phyloP scores from a whole-genome alignment of 2,329 filamentous ascomycete genomes.

The Fonsecaea erecta region DNA sequence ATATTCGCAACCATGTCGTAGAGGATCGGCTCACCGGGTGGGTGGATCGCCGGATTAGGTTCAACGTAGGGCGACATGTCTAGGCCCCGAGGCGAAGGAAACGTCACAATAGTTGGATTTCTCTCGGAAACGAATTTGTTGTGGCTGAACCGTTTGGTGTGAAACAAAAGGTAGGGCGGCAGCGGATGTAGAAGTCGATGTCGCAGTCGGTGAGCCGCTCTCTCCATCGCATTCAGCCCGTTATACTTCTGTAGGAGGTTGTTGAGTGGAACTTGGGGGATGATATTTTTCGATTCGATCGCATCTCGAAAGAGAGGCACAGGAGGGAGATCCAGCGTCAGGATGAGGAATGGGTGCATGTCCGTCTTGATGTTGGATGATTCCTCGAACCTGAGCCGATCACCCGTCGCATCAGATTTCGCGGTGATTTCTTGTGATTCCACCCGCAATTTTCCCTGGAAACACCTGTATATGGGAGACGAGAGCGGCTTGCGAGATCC shows the following conservation, averaged over 20 bases:
- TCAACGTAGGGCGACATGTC: constrained; percentile 92
- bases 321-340: constrained; percentile 89
- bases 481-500: constrained; percentile 85
- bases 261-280: constrained; percentile 75
- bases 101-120: constrained; percentile 97
- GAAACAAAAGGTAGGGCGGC: constrained; percentile 87
- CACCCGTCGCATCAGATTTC: constrained; percentile 77
- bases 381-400: constrained; percentile 91
- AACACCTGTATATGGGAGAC: constrained; percentile 87
- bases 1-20: constrained; percentile 98
- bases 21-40: constrained; percentile 79
- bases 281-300: constrained; percentile 84
- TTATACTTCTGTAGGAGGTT: constrained; percentile 91
- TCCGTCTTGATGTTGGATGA: constrained; percentile 79
- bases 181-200: constrained; percentile 89
- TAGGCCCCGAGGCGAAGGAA: constrained; percentile 79
- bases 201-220: constrained; percentile 82
- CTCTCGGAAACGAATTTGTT: constrained; percentile 97
- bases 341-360: constrained; percentile 79
- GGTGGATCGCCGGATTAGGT: constrained; percentile 73
- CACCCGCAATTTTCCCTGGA: constrained; percentile 89
- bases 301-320: constrained; percentile 96
- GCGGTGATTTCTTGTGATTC: constrained; percentile 94
- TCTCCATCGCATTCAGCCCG: constrained; percentile 82
- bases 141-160: constrained; percentile 94